phyloP scores from a whole-genome alignment of 208 protist genomes.

The Leishmania gerbilli region DNA sequence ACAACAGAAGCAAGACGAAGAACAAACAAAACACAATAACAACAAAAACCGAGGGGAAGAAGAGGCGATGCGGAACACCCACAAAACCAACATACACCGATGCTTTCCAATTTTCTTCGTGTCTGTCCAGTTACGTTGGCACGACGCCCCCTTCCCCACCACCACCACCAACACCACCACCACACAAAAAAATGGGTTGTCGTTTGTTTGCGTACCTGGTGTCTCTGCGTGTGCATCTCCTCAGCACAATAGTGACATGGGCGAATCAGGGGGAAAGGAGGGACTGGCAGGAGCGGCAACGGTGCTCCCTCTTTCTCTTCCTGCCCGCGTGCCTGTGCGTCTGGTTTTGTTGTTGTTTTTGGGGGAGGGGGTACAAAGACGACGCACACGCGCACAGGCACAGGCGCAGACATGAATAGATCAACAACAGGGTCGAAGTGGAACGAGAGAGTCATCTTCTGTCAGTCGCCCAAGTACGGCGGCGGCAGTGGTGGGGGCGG shows the following conservation, averaged over 20 bases:
- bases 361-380: not conserved
- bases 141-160: too few species aligned
- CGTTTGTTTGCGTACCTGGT: not conserved
- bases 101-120: too few species aligned
- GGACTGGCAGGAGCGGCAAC: not conserved
- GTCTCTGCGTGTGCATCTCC: not conserved
- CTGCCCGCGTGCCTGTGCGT: not conserved
- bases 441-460: too few species aligned
- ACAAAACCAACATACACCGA: not conserved
- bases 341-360: not conserved
- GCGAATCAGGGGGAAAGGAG: not conserved
- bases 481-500: constrained; percentile 25
- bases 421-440: not conserved
- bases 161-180: too few species aligned
- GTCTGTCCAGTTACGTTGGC: too few species aligned
- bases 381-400: not conserved
- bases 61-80: not conserved
- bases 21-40: not conserved
- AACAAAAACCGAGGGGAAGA: constrained; percentile 2
- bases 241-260: not conserved
- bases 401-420: not conserved
- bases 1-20: constrained; percentile 1
- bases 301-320: not conserved
- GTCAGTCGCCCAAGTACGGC: constrained; percentile 17
- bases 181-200: too few species aligned